Evolutionary conservation across 192 early-diverging fungal species (phyloP), one percentile per base, ranked within the genome.

Genomic region (Backusella tuberculispora): DNA sequence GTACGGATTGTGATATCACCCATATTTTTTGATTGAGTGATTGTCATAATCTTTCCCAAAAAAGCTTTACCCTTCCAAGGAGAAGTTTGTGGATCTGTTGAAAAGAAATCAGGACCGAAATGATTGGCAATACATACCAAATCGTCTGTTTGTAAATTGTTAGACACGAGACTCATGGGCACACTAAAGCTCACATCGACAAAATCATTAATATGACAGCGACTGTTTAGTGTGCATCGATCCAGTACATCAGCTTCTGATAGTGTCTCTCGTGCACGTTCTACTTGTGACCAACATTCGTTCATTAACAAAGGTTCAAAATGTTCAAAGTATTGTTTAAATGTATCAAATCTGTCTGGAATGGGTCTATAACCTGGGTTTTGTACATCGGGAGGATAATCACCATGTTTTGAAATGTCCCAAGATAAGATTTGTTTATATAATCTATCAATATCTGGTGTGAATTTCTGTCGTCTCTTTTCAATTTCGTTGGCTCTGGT

Each of bases 221-320:
- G 87, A 37, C 86, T 84, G 34, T 83, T 77, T 1, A 91, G 78
- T 6, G 76, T 68, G 4, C 78, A 79, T 12, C 72, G 56, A 53
- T 78, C 78, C n/a, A 87, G 76, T 0, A 83, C 77, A 43, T 92
- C 86, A 2, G 80, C 80, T 29, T 84, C 81, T 38, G 75, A 80
- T 12, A 85, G 70, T 66, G 94, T 88, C 68, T 95, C 93, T 60
- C 89, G 88, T 10, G 90, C 81, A 8, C 90, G 88, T 74, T 90
- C 80, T 41, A 98, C 80, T 76, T 95, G 92, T 66, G 91, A 83
- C 96, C 95, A 97, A 69, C 89, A 85, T 78, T 99, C 97, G 4
- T 95, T 82, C 42, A 95, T 73, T 43, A 97, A 66, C 50, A 98
- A 78, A 0, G 95, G 96, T 78, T 96, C 95, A 79, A 98, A 92